Conservation (phyloP, 2,329 filamentous ascomycete genomes). For the Diaporthe citriasiana region DNA sequence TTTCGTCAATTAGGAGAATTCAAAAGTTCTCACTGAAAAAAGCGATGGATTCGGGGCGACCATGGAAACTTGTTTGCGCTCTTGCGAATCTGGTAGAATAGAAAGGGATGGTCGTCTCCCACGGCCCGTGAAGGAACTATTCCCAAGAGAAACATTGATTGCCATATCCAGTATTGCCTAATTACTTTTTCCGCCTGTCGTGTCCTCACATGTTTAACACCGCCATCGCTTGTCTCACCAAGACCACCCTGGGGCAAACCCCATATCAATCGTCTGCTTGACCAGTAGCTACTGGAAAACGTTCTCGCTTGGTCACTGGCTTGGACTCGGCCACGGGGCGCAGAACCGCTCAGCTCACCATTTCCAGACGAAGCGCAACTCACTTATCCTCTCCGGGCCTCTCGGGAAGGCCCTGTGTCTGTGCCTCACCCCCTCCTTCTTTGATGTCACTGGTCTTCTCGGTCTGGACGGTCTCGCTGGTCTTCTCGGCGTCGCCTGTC, state of each 20-base stretch:
- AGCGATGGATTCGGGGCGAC: not conserved
- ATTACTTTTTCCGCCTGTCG: not conserved
- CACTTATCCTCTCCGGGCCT: constrained; percentile 5
- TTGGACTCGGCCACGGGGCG: not conserved
- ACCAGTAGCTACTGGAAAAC: not conserved
- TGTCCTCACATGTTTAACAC: not conserved
- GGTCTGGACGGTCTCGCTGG: not conserved
- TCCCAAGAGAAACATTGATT: not conserved
- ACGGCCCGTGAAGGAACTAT: not conserved
- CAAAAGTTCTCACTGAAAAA: not conserved
- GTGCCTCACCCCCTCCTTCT: not conserved
- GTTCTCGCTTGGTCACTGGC: not conserved
- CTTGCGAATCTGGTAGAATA: constrained; percentile 8
- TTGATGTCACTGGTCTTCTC: not conserved
- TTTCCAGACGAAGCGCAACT: not conserved
- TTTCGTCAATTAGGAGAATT: constrained; percentile 8
- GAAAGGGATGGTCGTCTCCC: not conserved
- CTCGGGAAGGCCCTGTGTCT: not conserved
- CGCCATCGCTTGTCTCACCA: not conserved
- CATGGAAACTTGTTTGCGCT: not conserved
- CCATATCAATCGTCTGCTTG: not conserved
- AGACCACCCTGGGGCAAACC: not conserved
- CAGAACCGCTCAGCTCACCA: too few species aligned
- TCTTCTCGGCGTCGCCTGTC: not conserved
- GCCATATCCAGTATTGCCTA: constrained; percentile 15